A percentile compares a stretch with the other conserved stretches of the same genome.
phyloP scores from a whole-genome alignment of 225 moss, liverwort and hornwort species.

The Marchantia polymorpha region DNA sequence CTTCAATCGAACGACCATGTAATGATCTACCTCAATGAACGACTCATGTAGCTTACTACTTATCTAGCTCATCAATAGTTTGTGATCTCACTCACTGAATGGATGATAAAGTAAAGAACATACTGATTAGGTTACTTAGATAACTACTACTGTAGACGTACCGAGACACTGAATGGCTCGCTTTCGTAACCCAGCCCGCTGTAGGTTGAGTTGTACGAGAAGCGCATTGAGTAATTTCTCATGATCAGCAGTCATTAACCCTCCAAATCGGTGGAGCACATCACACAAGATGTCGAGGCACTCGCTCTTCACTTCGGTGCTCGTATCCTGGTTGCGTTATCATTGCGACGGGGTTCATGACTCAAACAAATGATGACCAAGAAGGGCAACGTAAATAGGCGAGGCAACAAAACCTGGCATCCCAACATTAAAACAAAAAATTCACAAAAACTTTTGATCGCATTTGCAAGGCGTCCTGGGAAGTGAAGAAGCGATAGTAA shows the following conservation, averaged over 20 bases:
- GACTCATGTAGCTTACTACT: background rate
- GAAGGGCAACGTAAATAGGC: background rate
- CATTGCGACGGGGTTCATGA: background rate
- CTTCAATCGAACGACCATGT: background rate
- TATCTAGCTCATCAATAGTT: background rate
- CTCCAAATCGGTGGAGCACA: conserved; percentile 95
- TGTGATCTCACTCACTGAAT: background rate
- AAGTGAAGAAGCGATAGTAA: background rate
- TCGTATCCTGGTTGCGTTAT: conserved; percentile 67
- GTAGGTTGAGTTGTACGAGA: conserved; percentile 90
- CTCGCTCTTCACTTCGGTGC: conserved; percentile 98
- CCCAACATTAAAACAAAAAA: background rate
- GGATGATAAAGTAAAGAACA: background rate
- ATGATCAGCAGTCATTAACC: conserved; percentile 90
- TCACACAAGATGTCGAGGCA: conserved; percentile 97
- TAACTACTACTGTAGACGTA: conserved; percentile 33
- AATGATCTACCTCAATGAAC: background rate
- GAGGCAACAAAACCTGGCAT: background rate
- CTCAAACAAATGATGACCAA: background rate
- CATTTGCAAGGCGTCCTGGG: background rate
- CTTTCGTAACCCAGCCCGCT: conserved; percentile 95
- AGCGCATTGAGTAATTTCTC: conserved; percentile 87
- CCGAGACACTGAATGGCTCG: conserved; percentile 99
- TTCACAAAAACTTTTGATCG: background rate
- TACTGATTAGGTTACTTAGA: background rate